These are phyloP conservation scores for Blastobotrys proliferans DNA, from an alignment of 1,139 yeast species.

Conservation along the genomic window DNA sequence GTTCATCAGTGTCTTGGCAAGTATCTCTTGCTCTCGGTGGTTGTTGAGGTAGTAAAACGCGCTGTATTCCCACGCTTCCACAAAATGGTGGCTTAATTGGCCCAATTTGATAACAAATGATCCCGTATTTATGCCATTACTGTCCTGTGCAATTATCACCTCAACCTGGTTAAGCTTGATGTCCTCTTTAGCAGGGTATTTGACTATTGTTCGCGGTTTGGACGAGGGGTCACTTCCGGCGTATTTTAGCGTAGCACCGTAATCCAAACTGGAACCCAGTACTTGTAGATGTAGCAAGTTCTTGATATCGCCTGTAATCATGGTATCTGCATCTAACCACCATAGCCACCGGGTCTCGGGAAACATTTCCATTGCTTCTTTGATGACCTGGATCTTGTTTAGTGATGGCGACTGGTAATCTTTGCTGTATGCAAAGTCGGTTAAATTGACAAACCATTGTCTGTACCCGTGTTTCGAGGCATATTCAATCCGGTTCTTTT, in stretches of 20 bases:
- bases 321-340: conserved; percentile 35
- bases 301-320: conserved; percentile 31
- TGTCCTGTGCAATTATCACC: conserved; percentile 30
- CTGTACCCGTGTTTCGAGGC: conserved; percentile 32
- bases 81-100: conserved; percentile 6
- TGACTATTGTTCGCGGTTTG: not conserved
- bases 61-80: conserved; percentile 13
- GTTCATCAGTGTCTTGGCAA: not conserved
- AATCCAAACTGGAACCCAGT: conserved; percentile 23
- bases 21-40: conserved; percentile 6
- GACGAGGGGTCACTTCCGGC: conserved; percentile 11
- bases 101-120: conserved; percentile 34
- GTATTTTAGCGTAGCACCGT: conserved; percentile 22
- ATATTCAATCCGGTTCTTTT: conserved; percentile 32
- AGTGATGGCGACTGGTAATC: conserved; percentile 25
- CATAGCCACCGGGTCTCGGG: conserved; percentile 36
- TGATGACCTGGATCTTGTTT: conserved; percentile 33
- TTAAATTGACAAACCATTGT: conserved; percentile 27
- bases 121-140: conserved; percentile 35
- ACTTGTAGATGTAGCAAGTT: conserved; percentile 27
- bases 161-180: conserved; percentile 20
- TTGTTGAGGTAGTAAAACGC: not conserved
- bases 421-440: conserved; percentile 16
- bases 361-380: conserved; percentile 26
- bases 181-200: conserved; percentile 22